Percentiles rank a stretch among this genome's conserved stretches.
Evolutionary conservation across 345 rosid genomes (phyloP).

Genomic region (Limnanthes douglasii): DNA sequence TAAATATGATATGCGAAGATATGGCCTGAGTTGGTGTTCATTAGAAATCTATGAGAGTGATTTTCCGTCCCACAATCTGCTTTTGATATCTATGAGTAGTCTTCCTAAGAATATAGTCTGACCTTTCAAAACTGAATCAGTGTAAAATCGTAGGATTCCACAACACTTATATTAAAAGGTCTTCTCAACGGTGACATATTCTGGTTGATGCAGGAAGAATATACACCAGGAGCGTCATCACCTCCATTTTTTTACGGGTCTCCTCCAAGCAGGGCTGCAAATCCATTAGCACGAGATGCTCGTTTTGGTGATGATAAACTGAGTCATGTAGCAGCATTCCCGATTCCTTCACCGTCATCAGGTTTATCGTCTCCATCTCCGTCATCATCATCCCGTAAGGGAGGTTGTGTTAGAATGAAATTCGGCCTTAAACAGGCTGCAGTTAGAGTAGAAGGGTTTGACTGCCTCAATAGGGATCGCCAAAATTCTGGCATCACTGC

Average conservation of each 20-base stretch:
- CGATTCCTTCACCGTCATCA: constrained; percentile 40
- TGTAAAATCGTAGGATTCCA: background rate
- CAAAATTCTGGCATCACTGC: constrained; percentile 96
- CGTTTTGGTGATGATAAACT: constrained; percentile 61
- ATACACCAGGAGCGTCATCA: constrained; percentile 38
- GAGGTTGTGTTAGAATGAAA: constrained; percentile 55
- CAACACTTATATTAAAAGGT: background rate
- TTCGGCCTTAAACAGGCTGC: constrained; percentile 76
- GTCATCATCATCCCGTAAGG: constrained; percentile 48
- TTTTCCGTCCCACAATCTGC: no score
- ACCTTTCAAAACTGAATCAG: background rate
- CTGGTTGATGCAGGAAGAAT: constrained; percentile 33
- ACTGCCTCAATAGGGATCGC: constrained; percentile 94
- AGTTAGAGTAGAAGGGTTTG: constrained; percentile 99
- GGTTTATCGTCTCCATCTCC: constrained; percentile 29
- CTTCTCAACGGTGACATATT: no score
- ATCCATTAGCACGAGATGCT: constrained; percentile 74
- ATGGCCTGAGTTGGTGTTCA: no score
- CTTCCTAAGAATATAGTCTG: no score
- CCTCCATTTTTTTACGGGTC: constrained; percentile 80
- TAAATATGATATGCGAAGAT: no score
- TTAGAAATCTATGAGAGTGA: no score
- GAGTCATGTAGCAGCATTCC: constrained; percentile 13
- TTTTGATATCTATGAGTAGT: no score
- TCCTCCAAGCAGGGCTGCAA: constrained; percentile 76